phyloP scores from a whole-genome alignment of 805 yeast species.

The Spathaspora arborariae region DNA sequence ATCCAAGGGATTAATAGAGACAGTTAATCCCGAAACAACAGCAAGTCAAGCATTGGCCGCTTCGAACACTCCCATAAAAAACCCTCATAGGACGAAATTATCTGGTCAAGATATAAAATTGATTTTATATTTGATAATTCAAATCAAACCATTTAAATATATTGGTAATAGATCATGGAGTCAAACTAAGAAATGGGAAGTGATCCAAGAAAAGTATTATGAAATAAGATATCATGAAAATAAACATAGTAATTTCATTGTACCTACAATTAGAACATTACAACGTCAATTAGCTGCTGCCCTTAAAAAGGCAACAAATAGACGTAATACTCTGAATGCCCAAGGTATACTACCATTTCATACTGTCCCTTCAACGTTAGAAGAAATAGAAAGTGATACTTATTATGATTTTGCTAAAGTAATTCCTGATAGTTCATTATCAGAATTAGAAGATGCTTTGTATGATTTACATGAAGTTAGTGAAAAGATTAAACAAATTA shows the following conservation, averaged over 20 bases:
- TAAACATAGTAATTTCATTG: slow-evolving; percentile 10
- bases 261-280: slow-evolving; percentile 35
- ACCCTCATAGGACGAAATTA: slow-evolving; percentile 21
- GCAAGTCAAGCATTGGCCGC: slow-evolving; percentile 7
- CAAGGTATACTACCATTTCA: slow-evolving; percentile 10
- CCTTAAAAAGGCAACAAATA: slow-evolving; percentile 21
- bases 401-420: slow-evolving; percentile 13
- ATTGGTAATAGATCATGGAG: slow-evolving; percentile 29
- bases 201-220: slow-evolving; percentile 24
- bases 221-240: slow-evolving; percentile 12
- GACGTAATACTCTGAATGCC: slow-evolving; percentile 4
- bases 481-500: slow-evolving; percentile 26
- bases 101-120: slow-evolving; percentile 24
- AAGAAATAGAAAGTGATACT: slow-evolving; percentile 8
- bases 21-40: slow-evolving; percentile 1
- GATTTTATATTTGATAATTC: slow-evolving; percentile 25
- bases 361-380: slow-evolving; percentile 7
- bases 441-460: slow-evolving; percentile 25
- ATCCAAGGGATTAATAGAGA: neutral
- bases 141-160: slow-evolving; percentile 34
- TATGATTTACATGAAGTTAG: slow-evolving; percentile 28
- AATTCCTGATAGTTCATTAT: slow-evolving; percentile 15
- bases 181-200: slow-evolving; percentile 35
- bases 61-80: slow-evolving; percentile 6
- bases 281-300: slow-evolving; percentile 34